Evolutionary conservation across 2,329 filamentous ascomycete genomes (phyloP).

Genomic region (Xylariomycetidae sp.): DNA sequence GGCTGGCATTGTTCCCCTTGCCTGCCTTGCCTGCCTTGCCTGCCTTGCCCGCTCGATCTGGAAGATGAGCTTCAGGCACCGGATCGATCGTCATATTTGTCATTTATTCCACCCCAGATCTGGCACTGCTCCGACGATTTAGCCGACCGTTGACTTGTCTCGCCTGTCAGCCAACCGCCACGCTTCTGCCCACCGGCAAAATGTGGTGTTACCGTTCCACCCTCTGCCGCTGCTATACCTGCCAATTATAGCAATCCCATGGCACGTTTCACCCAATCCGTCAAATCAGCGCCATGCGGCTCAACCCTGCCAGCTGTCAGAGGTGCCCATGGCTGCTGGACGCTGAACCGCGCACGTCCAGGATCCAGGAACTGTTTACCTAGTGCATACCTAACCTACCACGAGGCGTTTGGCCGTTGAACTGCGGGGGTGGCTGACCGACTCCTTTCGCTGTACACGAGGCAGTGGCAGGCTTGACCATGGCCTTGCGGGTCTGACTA

Average conservation of each 20-base stretch:
- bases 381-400: too few relatives aligned
- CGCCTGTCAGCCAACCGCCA: slow-evolving; percentile 7
- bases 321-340: too few relatives aligned
- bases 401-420: too few relatives aligned
- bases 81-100: slow-evolving; percentile 8
- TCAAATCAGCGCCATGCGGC: too few relatives aligned
- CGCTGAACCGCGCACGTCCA: too few relatives aligned
- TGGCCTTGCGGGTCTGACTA: too few relatives aligned
- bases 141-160: slow-evolving; percentile 4
- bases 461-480: too few relatives aligned
- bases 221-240: neutral
- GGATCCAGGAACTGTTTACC: too few relatives aligned
- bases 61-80: slow-evolving; percentile 8
- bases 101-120: slow-evolving; percentile 6
- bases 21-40: slow-evolving; percentile 1
- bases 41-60: slow-evolving; percentile 3
- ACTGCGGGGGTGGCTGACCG: too few relatives aligned
- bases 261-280: too few relatives aligned
- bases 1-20: neutral
- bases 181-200: neutral
- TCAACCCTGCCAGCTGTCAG: too few relatives aligned
- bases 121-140: slow-evolving; percentile 8
- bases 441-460: too few relatives aligned
- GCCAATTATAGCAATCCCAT: neutral
- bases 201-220: slow-evolving; percentile 5